Conservation (phyloP, 495 filamentous ascomycete species). For the Lasiosphaeria miniovina region DNA sequence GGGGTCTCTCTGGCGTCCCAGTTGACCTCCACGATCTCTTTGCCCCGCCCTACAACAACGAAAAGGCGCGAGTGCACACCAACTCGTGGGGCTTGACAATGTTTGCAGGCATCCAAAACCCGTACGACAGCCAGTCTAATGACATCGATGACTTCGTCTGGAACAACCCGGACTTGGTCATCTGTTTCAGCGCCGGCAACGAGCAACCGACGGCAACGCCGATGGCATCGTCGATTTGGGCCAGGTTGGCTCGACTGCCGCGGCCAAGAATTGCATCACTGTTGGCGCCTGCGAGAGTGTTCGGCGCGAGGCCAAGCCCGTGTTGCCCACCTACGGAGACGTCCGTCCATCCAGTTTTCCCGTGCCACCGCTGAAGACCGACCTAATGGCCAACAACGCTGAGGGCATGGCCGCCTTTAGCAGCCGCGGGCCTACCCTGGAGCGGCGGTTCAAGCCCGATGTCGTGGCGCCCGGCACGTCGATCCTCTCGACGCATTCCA, state of each 20-base stretch:
- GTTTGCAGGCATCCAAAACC: neutral
- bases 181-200: neutral
- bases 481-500: neutral
- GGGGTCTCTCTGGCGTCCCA: neutral
- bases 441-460: neutral
- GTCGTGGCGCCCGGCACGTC: neutral
- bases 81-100: neutral
- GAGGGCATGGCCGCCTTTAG: slow-evolving; percentile 1
- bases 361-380: neutral
- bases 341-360: neutral
- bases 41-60: neutral
- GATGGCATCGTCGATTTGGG: neutral
- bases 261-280: slow-evolving; percentile 2
- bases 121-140: neutral
- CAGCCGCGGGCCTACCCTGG: neutral
- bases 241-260: neutral
- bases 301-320: neutral
- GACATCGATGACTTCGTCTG: neutral
- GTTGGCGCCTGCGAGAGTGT: slow-evolving; percentile 3
- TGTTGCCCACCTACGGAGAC: neutral
- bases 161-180: neutral
- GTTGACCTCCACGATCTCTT: neutral
- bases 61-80: neutral
- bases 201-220: neutral
- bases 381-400: neutral